Evolutionary conservation across 257 asterid species (phyloP), one percentile per base, ranked within the genome.

Genomic region (Agastache rugosa): DNA sequence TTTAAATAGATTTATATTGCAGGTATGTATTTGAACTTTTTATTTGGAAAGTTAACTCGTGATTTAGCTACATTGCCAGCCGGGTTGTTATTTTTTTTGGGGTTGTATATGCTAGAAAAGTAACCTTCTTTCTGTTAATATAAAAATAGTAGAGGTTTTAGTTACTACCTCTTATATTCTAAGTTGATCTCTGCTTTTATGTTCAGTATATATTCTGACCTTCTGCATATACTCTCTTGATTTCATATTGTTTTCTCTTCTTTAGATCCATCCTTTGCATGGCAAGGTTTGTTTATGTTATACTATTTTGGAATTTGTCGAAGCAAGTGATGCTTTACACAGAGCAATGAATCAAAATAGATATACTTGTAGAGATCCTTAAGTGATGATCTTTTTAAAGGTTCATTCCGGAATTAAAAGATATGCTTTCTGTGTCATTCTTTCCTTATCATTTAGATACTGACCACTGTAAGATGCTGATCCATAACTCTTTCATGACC

Each of bases 1-100:
- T 42, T 81, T 86, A 81, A 75, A 79, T 54, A 80, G 85, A 81
- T 84, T 86, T 76, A 85, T 75, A 59, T 27, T 88, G 78, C 87
- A 83, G 86, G 89, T 88, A 60, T 27, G 71, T 45, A 22, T 74
- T 63, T 69, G 76, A 48, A 41, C 77, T 74, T 41, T 16, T 56
- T 15, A 6, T 53, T n/a, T 60, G 54, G 69, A 44, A 74, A 41
- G 66, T 23, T n/a, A 14, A 9, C n/a, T 73, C 60, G 11, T 35
- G 48, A 37, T 69, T 25, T 50, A 41, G 64, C 51, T 11, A 59
- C 59, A 12, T 27, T 54, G 25, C 7, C 50, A 6, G 25, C 7
- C 50, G 8, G 10, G 16, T 25, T 6, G 31, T 37, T 20, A 11
- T 3, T 59, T 63, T 34, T 59, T 35, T 58, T 42, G 27, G 60